Evolutionary conservation across 2,329 filamentous ascomycete species (phyloP), one percentile per base, ranked within the genome.

Genomic region (Scopulariopsis brevicaulis): DNA sequence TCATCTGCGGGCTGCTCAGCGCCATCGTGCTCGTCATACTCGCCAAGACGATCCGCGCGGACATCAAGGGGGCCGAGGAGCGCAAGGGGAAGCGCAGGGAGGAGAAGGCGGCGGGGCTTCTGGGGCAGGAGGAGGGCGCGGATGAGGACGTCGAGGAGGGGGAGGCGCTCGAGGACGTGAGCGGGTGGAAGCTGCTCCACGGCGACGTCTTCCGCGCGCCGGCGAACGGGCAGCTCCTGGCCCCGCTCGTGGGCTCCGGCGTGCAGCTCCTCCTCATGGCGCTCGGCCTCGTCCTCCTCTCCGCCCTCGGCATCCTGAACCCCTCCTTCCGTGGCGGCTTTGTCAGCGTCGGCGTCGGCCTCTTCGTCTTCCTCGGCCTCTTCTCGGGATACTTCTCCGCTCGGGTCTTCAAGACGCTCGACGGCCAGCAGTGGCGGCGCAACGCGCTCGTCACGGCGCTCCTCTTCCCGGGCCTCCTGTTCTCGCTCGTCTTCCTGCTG

Each of bases 321-420:
- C 90, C 90, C 2, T 91, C 87, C 69, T 94, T 91, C 77, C 85
- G 90, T n/a, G 90, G 90, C 59, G 90, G 90, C 1, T 96, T 95
- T 70, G 81, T 94, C 67, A 93, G 87, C 65, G 89, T 94, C 48
- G 90, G 87, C 7, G 78, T 92, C 28, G 89, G 89, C 1, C 77
- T 96, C 22, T 96, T 95, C 69, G 78, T 95, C 58, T 86, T 94
- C 64, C 90, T 89, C 1, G 90, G 90, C 11, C 68, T 89, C 6
- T 91, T 94, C 69, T 94, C 90, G 0, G 90, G 90, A 12, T 96
- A 95, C 73, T 94, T 91, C 71, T 94, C 89, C 2, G 87, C 85
- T 1, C 81, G 89, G 35, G 79, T 95, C 1, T 95, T 92, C 77
- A 87, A 85, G 73, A 93, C 89, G 0, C 92, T 94, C 66, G 87